phyloP scores from a whole-genome alignment of 1,284 basidiomycete species.

The Leccinum subrobustum region DNA sequence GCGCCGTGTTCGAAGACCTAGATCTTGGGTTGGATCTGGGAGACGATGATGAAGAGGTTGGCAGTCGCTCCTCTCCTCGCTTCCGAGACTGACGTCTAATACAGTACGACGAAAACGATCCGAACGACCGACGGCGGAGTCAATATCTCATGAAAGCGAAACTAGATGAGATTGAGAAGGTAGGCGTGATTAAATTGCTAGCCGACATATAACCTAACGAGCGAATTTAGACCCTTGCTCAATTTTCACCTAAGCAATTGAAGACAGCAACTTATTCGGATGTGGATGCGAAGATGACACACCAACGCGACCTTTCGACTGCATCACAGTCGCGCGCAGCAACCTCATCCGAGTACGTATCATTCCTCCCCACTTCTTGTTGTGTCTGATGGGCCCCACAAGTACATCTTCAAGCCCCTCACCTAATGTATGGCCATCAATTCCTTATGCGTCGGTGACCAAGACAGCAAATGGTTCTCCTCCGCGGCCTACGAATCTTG shows the following conservation, averaged over 20 bases:
- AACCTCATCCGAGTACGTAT: conserved; percentile 22
- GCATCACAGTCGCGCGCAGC: conserved; percentile 19
- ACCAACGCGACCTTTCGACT: conserved; percentile 23
- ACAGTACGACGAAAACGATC: conserved; percentile 66
- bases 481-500: conserved; percentile 16
- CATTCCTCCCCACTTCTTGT: conserved; percentile 4
- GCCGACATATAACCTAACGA: conserved; percentile 7
- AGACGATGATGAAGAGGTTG: conserved; percentile 29
- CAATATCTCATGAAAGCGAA: conserved; percentile 68
- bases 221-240: conserved; percentile 53
- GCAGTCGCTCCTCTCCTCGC: not conserved
- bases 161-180: conserved; percentile 74
- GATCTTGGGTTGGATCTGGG: conserved; percentile 65
- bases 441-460: conserved; percentile 38
- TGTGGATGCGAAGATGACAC: conserved; percentile 33
- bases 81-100: conserved; percentile 12
- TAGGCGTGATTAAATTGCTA: conserved; percentile 31
- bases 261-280: conserved; percentile 45
- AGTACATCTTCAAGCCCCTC: conserved; percentile 13
- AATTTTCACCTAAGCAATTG: conserved; percentile 65
- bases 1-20: conserved; percentile 69
- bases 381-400: conserved; percentile 14
- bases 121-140: conserved; percentile 66
- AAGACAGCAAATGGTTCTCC: conserved; percentile 15
- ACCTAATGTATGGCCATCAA: conserved; percentile 45